phyloP scores from a whole-genome alignment of 1,139 yeast genomes.

The Nakaseomyces nivariensis region DNA sequence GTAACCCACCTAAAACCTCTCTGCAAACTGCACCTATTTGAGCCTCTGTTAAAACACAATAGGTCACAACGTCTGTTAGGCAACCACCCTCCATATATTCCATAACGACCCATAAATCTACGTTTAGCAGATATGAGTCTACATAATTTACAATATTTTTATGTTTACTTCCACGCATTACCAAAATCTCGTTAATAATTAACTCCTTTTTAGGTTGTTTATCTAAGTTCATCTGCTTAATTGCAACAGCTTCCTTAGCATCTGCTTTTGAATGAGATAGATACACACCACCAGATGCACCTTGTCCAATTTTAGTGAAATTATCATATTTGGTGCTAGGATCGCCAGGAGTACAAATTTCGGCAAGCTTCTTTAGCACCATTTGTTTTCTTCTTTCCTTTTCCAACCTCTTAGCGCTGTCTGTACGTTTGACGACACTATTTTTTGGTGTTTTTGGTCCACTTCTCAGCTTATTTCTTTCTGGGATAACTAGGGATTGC shows the following conservation, averaged over 20 bases:
- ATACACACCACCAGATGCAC: conserved; percentile 94
- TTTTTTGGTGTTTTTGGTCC: not conserved
- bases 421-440: conserved; percentile 8
- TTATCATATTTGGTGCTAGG: conserved; percentile 62
- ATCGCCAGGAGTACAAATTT: conserved; percentile 76
- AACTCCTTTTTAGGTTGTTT: conserved; percentile 90
- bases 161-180: conserved; percentile 85
- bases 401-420: conserved; percentile 50
- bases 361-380: conserved; percentile 55
- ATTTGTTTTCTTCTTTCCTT: conserved; percentile 58
- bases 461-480: not conserved
- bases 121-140: conserved; percentile 64
- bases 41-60: conserved; percentile 89
- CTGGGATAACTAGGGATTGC: not conserved
- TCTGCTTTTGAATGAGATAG: conserved; percentile 62
- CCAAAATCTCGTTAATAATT: conserved; percentile 81
- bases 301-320: conserved; percentile 82
- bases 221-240: conserved; percentile 84
- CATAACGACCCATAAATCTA: conserved; percentile 95
- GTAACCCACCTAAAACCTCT: conserved; percentile 78
- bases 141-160: conserved; percentile 82
- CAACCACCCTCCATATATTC: conserved; percentile 99
- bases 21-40: conserved; percentile 95
- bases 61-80: conserved; percentile 88
- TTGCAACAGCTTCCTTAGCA: conserved; percentile 63